These are phyloP conservation scores for Tetrapisispora iriomotensis DNA, from an alignment of 805 yeast genomes.

Conservation along the genomic window DNA sequence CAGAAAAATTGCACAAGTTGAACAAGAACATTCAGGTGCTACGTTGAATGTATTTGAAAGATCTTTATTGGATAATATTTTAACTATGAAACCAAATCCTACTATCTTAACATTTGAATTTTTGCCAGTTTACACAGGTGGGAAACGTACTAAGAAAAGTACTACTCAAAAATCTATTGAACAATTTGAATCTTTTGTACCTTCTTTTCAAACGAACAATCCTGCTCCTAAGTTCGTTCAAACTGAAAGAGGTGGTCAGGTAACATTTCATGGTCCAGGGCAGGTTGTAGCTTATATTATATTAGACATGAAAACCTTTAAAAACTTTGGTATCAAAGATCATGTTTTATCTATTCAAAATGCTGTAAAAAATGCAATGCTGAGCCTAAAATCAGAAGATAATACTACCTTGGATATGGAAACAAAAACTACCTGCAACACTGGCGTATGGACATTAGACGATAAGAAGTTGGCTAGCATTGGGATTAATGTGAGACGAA, in stretches of 20 bases:
- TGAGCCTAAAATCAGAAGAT: constrained; percentile 1
- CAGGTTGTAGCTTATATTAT: constrained; percentile 82
- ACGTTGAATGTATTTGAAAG: constrained; percentile 39
- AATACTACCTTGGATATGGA: constrained; percentile 10
- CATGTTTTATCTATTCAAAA: constrained; percentile 55
- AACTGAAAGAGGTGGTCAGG: constrained; percentile 86
- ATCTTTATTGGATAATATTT: constrained; percentile 34
- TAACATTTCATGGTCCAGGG: constrained; percentile 95
- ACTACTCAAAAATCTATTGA: constrained; percentile 29
- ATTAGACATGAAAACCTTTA: constrained; percentile 54
- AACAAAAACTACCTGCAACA: constrained; percentile 44
- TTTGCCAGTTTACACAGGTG: constrained; percentile 82
- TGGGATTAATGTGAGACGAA: constrained; percentile 78
- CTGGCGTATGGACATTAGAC: constrained; percentile 77
- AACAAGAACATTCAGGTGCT: constrained; percentile 30
- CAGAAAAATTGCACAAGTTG: constrained; percentile 32
- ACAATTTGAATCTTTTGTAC: constrained; percentile 17
- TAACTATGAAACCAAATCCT: constrained; percentile 50
- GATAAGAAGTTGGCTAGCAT: constrained; percentile 66
- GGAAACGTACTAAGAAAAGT: constrained; percentile 62
- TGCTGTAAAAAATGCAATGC: constrained; percentile 42
- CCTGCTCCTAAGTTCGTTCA: constrained; percentile 59
- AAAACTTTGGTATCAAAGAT: constrained; percentile 49
- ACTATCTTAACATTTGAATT: constrained; percentile 75
- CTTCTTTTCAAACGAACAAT: constrained; percentile 16